These are phyloP conservation scores for Suillus subluteus DNA, from an alignment of 768 basidiomycete species.

Conservation along the genomic window DNA sequence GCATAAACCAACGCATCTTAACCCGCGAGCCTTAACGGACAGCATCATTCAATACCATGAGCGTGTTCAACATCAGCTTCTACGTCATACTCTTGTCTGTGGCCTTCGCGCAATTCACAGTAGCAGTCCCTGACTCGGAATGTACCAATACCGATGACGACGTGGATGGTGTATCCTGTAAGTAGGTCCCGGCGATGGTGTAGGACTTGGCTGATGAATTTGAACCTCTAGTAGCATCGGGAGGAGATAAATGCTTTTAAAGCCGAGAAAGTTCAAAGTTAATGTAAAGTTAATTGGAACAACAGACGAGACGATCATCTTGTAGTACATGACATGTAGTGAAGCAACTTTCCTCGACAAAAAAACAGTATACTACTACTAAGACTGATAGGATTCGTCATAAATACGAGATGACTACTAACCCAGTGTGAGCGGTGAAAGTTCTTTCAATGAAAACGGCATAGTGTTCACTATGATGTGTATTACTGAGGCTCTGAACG, in stretches of 20 bases:
- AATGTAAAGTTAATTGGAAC: neutral
- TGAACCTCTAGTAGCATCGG: neutral
- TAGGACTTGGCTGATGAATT: neutral
- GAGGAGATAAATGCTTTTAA: neutral
- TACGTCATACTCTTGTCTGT: neutral
- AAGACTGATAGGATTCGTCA: neutral
- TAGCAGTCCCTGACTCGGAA: neutral
- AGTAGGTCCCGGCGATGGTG: neutral
- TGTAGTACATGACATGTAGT: neutral
- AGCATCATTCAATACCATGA: neutral
- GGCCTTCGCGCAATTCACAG: neutral
- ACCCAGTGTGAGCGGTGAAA: neutral
- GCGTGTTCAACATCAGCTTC: neutral
- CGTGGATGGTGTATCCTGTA: neutral
- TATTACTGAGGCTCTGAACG: neutral
- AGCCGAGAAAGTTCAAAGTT: neutral
- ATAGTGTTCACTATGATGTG: neutral
- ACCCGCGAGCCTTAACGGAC: neutral
- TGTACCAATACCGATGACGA: rapidly evolving
- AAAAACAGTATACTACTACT: neutral
- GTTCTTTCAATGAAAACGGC: neutral
- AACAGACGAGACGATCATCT: neutral
- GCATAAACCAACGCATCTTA: neutral
- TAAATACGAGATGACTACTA: neutral
- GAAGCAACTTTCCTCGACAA: neutral